phyloP scores from a whole-genome alignment of 306 rosid species.

The Quercus bicolor region DNA sequence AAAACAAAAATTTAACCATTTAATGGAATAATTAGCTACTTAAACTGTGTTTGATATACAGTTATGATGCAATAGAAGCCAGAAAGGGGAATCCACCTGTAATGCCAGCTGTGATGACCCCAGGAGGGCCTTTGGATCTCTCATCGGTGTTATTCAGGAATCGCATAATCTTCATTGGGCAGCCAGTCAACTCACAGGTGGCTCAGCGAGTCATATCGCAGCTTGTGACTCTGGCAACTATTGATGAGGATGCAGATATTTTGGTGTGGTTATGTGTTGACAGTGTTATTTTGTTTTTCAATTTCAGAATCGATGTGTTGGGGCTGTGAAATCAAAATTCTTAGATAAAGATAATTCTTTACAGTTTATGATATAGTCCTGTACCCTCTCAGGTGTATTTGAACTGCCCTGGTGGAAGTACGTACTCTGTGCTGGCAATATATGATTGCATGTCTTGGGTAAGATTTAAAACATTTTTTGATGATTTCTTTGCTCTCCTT shows the following conservation, averaged over 20 bases:
- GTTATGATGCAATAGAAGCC: conserved; percentile 73
- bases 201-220: conserved; percentile 96
- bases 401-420: conserved; percentile 97
- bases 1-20: background rate
- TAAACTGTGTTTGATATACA: conserved; percentile 31
- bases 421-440: conserved; percentile 85
- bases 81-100: conserved; percentile 70
- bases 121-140: conserved; percentile 86
- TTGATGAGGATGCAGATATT: conserved; percentile 77
- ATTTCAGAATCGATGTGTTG: conserved; percentile 6
- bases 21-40: conserved; percentile 11
- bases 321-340: background rate
- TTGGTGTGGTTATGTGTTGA: conserved; percentile 48
- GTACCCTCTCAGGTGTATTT: conserved; percentile 64
- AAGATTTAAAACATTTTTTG: conserved; percentile 24
- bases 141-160: conserved; percentile 81
- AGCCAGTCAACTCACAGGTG: conserved; percentile 74
- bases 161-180: conserved; percentile 91
- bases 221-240: conserved; percentile 87
- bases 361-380: background rate
- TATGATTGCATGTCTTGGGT: conserved; percentile 99
- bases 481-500: background rate
- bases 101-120: conserved; percentile 92
- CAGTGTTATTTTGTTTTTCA: background rate
- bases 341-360: background rate